Conservation (phyloP, 352 stramenopile species). For the Thalassiosira hispida region DNA sequence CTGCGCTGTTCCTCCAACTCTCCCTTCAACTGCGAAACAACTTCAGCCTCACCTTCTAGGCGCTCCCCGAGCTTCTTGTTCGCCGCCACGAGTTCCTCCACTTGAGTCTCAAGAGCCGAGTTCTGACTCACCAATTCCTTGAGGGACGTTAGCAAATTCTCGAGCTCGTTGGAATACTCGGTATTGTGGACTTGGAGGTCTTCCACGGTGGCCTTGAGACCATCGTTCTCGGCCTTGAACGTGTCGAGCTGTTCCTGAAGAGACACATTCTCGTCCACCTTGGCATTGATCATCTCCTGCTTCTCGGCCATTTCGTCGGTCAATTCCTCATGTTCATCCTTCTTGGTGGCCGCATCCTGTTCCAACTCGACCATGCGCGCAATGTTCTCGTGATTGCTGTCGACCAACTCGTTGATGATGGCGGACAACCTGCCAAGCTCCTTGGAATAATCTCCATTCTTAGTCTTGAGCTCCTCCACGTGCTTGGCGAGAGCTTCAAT, state of each 20-base stretch:
- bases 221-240: slow-evolving; percentile 24
- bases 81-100: slow-evolving; percentile 21
- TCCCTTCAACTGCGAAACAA: too few relatives aligned
- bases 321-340: slow-evolving; percentile 26
- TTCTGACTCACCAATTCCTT: slow-evolving; percentile 39
- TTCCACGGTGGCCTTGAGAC: slow-evolving; percentile 19
- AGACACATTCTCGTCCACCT: slow-evolving; percentile 16
- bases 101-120: slow-evolving; percentile 20
- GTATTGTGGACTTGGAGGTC: slow-evolving; percentile 30
- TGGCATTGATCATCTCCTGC: slow-evolving; percentile 9
- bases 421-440: slow-evolving; percentile 10
- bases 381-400: slow-evolving; percentile 20
- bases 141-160: slow-evolving; percentile 21
- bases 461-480: slow-evolving; percentile 27
- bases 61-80: slow-evolving; percentile 5
- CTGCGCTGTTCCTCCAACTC: not conserved
- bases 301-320: slow-evolving; percentile 17
- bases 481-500: slow-evolving; percentile 21
- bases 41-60: too few relatives aligned
- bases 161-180: slow-evolving; percentile 20
- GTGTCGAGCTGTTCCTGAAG: slow-evolving; percentile 9
- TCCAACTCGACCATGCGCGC: slow-evolving; percentile 27
- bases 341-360: slow-evolving; percentile 18
- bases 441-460: slow-evolving; percentile 23
- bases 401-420: slow-evolving; percentile 26